Base-by-base conservation (phyloP, 2,329 filamentous ascomycete genomes). In the Hymenoscyphus fructigenus region DNA sequence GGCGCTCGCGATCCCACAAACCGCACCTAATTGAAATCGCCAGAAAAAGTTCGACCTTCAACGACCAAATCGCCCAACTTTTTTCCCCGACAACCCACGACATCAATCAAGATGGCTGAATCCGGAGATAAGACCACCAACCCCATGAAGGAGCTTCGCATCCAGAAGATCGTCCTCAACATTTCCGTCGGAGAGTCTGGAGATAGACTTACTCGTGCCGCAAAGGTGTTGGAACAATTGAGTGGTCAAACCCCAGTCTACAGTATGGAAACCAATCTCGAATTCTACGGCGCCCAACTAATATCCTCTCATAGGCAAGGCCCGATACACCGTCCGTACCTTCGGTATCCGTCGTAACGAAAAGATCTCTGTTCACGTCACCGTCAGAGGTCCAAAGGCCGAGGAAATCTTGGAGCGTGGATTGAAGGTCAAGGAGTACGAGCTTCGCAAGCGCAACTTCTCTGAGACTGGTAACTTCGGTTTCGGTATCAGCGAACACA, bases 301-400 rank as follows among this genome's bases (percentile, higher is more conserved):
- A 74, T 58, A 28, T 12, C 38, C 34, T 62, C 28, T 60, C 28
- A 64, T 78, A 93, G 91, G 91, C 93, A 99, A 99, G 91, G 95
- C 95, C 83, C 92, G 95, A 80, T 99, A 98, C 90, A 99, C 95
- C 76, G 95, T 99, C 88, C 94, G 95, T 86, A 98, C 94, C 80
- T 99, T 99, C 84, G 95, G 95, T 90, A 99, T 99, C 89, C 94
- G 95, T 83, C 94, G 95, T 93, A 99, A 99, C 91, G 95, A 99
- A 84, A 98, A 97, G 91, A 99, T 99, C 79, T 86, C 95, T 75
- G 95, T 99, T 76, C 95, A 99, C 87, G 95, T 99, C 80, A 99
- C 95, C 80, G 93, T 99, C 85, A 95, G 95, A 81, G 95, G 95
- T 80, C 93, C 95, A 84, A 97, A 92, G 91, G 95, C 95, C 71